These are phyloP conservation scores for Xylariaceae sp. DNA, from an alignment of 2,329 filamentous ascomycete genomes.

Conservation along the genomic window DNA sequence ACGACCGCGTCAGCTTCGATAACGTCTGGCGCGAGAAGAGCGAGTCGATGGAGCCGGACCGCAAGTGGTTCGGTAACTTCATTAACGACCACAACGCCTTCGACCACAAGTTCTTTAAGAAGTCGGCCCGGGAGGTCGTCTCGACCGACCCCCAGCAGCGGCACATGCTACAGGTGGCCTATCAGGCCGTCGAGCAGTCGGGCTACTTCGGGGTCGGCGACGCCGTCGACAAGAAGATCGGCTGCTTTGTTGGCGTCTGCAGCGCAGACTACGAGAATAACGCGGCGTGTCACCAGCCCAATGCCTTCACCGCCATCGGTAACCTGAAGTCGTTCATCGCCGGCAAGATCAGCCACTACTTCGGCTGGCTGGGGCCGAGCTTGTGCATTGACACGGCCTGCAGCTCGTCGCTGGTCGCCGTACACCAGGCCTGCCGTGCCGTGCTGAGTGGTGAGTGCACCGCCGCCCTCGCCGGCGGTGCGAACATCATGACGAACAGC, in stretches of 20 bases:
- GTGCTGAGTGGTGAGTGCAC: conserved; percentile 24
- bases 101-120: conserved; percentile 21
- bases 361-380: conserved; percentile 24
- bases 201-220: conserved; percentile 15
- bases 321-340: conserved; percentile 14
- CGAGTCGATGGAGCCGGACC: conserved; percentile 9
- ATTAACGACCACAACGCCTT: conserved; percentile 18
- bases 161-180: conserved; percentile 13
- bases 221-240: conserved; percentile 17
- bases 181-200: conserved; percentile 20
- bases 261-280: conserved; percentile 34
- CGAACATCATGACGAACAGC: conserved; percentile 24
- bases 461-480: conserved; percentile 27
- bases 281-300: conserved; percentile 26
- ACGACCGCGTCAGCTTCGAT: conserved; percentile 17
- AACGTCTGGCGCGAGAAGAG: conserved; percentile 10
- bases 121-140: conserved; percentile 10
- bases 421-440: conserved; percentile 29
- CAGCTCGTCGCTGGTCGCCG: conserved; percentile 25
- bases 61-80: conserved; percentile 21
- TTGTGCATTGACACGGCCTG: conserved; percentile 26
- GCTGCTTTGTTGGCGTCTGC: conserved; percentile 30
- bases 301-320: conserved; percentile 26
- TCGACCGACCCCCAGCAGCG: conserved; percentile 14
- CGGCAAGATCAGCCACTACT: conserved; percentile 23